Base-by-base conservation (phyloP, 805 yeast genomes). In the Metschnikowia baotianmanensis region DNA sequence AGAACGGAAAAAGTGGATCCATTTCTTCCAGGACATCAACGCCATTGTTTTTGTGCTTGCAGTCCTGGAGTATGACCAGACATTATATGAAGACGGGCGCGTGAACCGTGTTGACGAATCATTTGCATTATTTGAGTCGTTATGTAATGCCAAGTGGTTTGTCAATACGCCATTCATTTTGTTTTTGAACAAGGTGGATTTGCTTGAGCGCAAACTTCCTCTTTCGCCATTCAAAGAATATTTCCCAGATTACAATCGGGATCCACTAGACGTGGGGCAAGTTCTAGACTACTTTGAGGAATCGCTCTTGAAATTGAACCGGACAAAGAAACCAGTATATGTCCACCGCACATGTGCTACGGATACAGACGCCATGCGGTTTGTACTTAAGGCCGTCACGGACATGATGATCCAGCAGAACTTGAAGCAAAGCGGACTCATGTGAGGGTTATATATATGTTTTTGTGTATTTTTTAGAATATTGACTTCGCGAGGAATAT, bases 261-360 rank as follows among this genome's bases (percentile, higher is more conserved):
- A 51, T 8, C 72, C 82, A 35, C 73, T 71, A 17, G 81, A 83
- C 60, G 76, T 72, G 9, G 83, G 81, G 36, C 83, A 79, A 30
- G 91, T 87, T 3, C 58, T 82, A 16, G 74, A 74, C 49, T 89
- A 78, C 57, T 84, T 91, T 57, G 95, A 86, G 55, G 67, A 69
- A 30, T 64, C 78, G 36, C 86, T 89, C 51, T 56, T 83, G 43
- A 69, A 76, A 39, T 60, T 86, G 45, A 87, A 89, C 59, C 68
- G 77, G 46, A 75, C 79, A 23, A 74, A 78, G 34, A 78, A 81
- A 48, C 91, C 89, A n/a, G 76, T 93, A 23, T 93, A 93, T 58
- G 84, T 87, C 17, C 96, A 89, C 65, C 70, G 89, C 50, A 93
- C 99, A 1, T 89, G 97, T 65, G 99, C 99, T 0, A 93, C 99